Evolutionary conservation across 495 filamentous ascomycete genomes (phyloP).

Genomic region (Neurospora terricola): DNA sequence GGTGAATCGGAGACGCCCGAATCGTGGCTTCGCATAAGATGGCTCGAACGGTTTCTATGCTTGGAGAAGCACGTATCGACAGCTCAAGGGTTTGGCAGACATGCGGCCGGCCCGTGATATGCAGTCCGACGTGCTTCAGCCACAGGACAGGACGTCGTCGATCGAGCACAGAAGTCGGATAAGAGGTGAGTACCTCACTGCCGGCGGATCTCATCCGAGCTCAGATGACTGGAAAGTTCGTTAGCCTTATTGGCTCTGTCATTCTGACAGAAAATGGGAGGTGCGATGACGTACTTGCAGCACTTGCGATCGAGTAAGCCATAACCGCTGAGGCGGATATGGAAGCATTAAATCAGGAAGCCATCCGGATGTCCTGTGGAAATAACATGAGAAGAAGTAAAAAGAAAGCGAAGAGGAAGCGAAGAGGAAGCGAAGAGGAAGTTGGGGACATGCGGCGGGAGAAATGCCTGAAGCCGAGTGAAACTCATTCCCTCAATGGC

Average conservation of each 20-base stretch:
- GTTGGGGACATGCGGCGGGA: background rate
- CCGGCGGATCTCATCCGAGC: background rate
- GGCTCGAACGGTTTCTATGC: background rate
- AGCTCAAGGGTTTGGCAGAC: background rate
- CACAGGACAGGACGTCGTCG: background rate
- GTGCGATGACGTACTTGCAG: background rate
- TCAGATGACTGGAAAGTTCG: background rate
- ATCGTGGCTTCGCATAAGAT: background rate
- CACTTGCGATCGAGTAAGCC: background rate
- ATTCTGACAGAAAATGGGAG: background rate
- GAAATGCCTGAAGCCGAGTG: background rate
- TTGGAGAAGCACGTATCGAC: background rate
- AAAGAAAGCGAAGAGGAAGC: background rate
- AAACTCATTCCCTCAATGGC: background rate
- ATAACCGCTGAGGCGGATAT: background rate
- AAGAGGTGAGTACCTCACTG: background rate
- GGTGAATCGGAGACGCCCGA: background rate
- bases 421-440: background rate
- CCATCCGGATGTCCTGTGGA: background rate
- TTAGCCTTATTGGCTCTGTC: background rate
- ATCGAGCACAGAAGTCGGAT: background rate
- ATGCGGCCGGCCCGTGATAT: background rate
- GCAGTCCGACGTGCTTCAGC: background rate
- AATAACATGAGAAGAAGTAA: background rate
- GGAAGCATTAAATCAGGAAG: background rate